These are phyloP conservation scores for Diddensiella santjacobensis DNA, from an alignment of 805 yeast genomes.

Conservation along the genomic window DNA sequence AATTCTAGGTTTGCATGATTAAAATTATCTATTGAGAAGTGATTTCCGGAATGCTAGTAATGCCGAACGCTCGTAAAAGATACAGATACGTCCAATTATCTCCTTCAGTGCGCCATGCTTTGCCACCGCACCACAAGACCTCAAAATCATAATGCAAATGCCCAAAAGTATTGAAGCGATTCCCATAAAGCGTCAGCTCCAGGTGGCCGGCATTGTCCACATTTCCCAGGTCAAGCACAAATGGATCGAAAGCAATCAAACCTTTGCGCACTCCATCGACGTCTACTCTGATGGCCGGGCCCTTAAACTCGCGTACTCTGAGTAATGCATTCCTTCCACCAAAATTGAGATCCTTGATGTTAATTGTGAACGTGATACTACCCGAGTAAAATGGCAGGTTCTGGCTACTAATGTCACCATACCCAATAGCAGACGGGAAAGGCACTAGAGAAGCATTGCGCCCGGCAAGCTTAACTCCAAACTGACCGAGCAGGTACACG, in stretches of 20 bases:
- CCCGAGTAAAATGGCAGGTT: slow-evolving; percentile 9
- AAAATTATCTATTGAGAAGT: not conserved
- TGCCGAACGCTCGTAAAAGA: slow-evolving; percentile 1
- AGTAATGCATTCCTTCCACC: not conserved
- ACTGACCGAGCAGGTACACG: slow-evolving; percentile 8
- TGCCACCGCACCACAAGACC: slow-evolving; percentile 1
- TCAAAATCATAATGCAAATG: slow-evolving; percentile 1
- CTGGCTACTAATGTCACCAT: slow-evolving; percentile 5
- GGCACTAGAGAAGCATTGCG: not conserved
- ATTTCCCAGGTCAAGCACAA: not conserved
- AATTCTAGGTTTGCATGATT: no score
- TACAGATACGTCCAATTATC: slow-evolving; percentile 5
- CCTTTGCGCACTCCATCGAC: not conserved
- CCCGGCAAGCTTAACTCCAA: slow-evolving; percentile 7
- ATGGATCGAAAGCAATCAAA: slow-evolving; percentile 1
- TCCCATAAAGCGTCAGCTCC: not conserved
- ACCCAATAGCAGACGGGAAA: slow-evolving; percentile 1
- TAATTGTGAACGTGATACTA: not conserved
- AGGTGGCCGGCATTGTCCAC: not conserved
- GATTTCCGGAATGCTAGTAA: slow-evolving; percentile 2
- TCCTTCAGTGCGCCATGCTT: slow-evolving; percentile 1
- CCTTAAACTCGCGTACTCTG: not conserved
- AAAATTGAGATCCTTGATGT: not conserved
- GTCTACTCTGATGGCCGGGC: not conserved
- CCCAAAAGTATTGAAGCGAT: slow-evolving; percentile 5